Evolutionary conservation across 1,284 basidiomycete genomes (phyloP).

Genomic region (Ustilago shanxiensis): DNA sequence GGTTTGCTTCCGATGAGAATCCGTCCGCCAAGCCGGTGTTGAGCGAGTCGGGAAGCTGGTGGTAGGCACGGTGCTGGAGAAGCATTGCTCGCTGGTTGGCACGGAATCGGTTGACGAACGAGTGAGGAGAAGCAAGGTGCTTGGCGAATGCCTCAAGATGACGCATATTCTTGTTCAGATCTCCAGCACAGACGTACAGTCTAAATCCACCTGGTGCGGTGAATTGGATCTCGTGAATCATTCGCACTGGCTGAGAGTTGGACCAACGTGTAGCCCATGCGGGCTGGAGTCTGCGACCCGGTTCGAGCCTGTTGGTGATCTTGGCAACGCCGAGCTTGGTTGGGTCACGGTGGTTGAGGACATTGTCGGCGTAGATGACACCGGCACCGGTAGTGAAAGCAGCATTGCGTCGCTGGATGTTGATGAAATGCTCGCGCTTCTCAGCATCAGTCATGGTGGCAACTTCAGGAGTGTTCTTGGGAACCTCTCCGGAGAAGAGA

Average conservation of each 20-base stretch:
- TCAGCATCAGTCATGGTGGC: constrained; percentile 54
- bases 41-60: constrained; percentile 46
- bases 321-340: constrained; percentile 51
- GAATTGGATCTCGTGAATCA: constrained; percentile 79
- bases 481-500: constrained; percentile 69
- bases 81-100: constrained; percentile 46
- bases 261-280: constrained; percentile 77
- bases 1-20: constrained; percentile 63
- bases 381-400: constrained; percentile 67
- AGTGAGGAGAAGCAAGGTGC: constrained; percentile 48
- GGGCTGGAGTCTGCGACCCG: constrained; percentile 57
- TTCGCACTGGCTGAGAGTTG: constrained; percentile 76
- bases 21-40: constrained; percentile 62
- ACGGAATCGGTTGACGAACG: constrained; percentile 63
- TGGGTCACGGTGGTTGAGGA: constrained; percentile 62
- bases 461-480: constrained; percentile 62
- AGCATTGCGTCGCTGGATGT: constrained; percentile 63
- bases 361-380: constrained; percentile 60
- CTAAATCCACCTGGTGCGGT: constrained; percentile 78
- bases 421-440: constrained; percentile 63
- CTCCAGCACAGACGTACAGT: constrained; percentile 78
- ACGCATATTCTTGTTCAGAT: constrained; percentile 68
- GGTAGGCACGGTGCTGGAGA: constrained; percentile 42
- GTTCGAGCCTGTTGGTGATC: constrained; percentile 53
- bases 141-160: constrained; percentile 46